Conservation (phyloP, 225 moss, liverwort and hornwort species). For the Ulota crispa region DNA sequence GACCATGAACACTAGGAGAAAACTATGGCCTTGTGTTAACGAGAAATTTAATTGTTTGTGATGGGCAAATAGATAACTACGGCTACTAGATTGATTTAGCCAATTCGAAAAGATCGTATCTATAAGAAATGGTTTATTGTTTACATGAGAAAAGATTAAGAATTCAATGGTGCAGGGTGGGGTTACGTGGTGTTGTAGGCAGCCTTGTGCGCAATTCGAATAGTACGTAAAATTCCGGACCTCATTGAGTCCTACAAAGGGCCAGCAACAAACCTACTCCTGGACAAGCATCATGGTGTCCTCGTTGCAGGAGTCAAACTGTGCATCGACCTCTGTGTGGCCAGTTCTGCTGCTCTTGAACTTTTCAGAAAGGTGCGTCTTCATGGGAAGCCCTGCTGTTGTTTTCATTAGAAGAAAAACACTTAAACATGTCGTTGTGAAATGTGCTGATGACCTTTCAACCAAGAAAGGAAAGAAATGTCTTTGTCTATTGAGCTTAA, state of each 20-base stretch:
- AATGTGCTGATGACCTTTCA: constrained; percentile 8
- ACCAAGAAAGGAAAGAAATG: neutral
- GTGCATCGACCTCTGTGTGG: constrained; percentile 84
- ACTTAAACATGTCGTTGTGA: constrained; percentile 6
- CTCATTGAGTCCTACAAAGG: constrained; percentile 77
- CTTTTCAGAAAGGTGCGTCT: constrained; percentile 79
- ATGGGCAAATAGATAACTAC: neutral
- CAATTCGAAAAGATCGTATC: neutral
- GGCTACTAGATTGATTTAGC: neutral
- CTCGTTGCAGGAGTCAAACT: constrained; percentile 92
- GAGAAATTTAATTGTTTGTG: neutral
- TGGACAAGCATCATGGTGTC: constrained; percentile 98
- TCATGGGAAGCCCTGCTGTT: neutral
- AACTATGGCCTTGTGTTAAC: neutral
- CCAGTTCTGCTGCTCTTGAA: constrained; percentile 73
- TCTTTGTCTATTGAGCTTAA: constrained; percentile 15
- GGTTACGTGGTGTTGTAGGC: constrained; percentile 88
- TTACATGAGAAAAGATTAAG: constrained; percentile 34
- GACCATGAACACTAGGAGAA: neutral
- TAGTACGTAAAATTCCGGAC: constrained; percentile 87
- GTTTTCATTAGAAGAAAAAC: neutral
- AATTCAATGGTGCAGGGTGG: constrained; percentile 60
- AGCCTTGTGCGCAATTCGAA: constrained; percentile 95
- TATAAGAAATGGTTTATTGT: neutral
- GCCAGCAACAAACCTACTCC: constrained; percentile 71